Conservation (phyloP, 768 basidiomycete genomes). For the Boletus fagicola region DNA sequence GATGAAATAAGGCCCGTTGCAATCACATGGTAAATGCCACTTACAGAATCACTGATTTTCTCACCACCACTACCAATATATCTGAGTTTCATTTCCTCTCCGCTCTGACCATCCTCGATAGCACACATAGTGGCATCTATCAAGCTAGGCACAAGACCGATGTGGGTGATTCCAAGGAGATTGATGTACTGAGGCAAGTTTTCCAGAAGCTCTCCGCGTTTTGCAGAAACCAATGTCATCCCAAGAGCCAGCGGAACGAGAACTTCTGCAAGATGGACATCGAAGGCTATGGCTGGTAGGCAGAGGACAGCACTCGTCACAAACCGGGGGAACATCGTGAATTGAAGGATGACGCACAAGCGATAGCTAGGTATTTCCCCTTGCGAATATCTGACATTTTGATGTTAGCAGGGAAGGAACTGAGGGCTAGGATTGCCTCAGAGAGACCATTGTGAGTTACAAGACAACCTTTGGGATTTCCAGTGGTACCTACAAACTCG, state of each 20-base stretch:
- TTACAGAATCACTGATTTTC: slow-evolving; percentile 50
- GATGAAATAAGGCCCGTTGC: not conserved
- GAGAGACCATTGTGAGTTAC: slow-evolving; percentile 36
- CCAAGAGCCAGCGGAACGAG: slow-evolving; percentile 42
- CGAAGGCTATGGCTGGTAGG: slow-evolving; percentile 47
- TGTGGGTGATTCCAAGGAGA: slow-evolving; percentile 45
- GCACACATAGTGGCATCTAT: slow-evolving; percentile 47
- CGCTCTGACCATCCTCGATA: slow-evolving; percentile 30
- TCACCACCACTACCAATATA: slow-evolving; percentile 52
- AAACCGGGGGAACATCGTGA: not conserved
- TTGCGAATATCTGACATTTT: slow-evolving; percentile 26
- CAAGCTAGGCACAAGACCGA: slow-evolving; percentile 52
- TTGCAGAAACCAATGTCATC: slow-evolving; percentile 44
- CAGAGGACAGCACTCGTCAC: not conserved
- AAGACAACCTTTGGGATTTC: slow-evolving; percentile 51
- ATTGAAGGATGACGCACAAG: slow-evolving; percentile 35
- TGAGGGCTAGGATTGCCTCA: slow-evolving; percentile 32
- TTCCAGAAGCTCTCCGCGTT: slow-evolving; percentile 39
- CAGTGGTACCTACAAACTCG: slow-evolving; percentile 41
- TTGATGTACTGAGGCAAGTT: slow-evolving; percentile 41
- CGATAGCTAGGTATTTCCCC: slow-evolving; percentile 40
- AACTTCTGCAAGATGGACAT: slow-evolving; percentile 49
- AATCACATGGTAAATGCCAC: slow-evolving; percentile 9
- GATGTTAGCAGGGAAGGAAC: slow-evolving; percentile 23
- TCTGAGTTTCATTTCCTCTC: slow-evolving; percentile 34